Evolutionary conservation across 345 rosid genomes (phyloP).

Genomic region (Trapa bicornis): DNA sequence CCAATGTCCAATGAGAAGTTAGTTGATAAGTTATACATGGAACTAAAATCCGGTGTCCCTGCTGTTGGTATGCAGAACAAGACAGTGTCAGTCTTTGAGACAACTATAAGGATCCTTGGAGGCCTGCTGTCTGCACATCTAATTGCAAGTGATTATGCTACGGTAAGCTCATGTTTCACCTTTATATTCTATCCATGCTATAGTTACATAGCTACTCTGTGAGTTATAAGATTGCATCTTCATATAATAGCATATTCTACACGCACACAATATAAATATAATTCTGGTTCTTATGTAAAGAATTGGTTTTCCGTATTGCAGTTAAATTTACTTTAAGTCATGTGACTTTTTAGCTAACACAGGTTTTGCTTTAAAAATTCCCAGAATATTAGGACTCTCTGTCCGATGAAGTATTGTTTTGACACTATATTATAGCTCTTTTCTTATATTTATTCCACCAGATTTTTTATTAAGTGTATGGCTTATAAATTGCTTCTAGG

Average conservation of each 20-base stretch:
- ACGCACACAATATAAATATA: not conserved
- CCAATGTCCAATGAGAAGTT: not conserved
- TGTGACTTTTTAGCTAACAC: not conserved
- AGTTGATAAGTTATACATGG: not conserved
- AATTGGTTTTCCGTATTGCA: not conserved
- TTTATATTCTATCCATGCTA: not conserved
- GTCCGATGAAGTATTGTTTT: not conserved
- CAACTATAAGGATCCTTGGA: constrained; percentile 82
- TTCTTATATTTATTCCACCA: not conserved
- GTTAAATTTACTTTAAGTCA: not conserved
- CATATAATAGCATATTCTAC: not conserved
- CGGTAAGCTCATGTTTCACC: constrained; percentile 29
- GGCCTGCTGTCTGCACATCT: constrained; percentile 98
- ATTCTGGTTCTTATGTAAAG: not conserved
- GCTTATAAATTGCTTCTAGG: constrained; percentile 34
- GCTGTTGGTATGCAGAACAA: constrained; percentile 53
- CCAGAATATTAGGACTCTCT: not conserved
- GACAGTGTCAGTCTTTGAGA: constrained; percentile 92
- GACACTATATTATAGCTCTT: not conserved
- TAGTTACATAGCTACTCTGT: not conserved
- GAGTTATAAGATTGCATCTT: not conserved
- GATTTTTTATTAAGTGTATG: not conserved
- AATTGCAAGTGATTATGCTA: constrained; percentile 91
- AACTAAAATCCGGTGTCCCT: not conserved
- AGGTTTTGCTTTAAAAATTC: not conserved